phyloP scores from a whole-genome alignment of 805 yeast genomes.

The Kuraishia hungarica region DNA sequence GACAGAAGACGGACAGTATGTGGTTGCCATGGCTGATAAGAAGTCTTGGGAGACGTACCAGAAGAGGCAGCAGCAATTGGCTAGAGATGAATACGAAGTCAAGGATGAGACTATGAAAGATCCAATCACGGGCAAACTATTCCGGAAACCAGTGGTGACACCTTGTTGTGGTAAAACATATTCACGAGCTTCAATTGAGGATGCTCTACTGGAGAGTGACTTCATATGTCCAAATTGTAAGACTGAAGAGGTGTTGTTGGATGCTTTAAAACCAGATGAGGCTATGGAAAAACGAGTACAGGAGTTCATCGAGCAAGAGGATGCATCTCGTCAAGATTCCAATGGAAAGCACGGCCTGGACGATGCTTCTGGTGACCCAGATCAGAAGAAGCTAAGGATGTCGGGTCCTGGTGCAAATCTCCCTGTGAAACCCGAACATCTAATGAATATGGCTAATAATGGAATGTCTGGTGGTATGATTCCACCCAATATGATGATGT shows the following conservation, averaged over 20 bases:
- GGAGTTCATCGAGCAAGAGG: slow-evolving; percentile 31
- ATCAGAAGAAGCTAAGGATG: background rate
- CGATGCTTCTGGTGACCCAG: background rate
- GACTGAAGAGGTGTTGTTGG: slow-evolving; percentile 65
- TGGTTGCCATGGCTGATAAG: slow-evolving; percentile 90
- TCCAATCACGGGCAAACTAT: slow-evolving; percentile 58
- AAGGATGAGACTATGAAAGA: slow-evolving; percentile 59
- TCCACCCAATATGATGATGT: background rate
- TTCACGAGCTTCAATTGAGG: slow-evolving; percentile 57
- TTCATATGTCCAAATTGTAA: slow-evolving; percentile 88
- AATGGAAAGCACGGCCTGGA: background rate
- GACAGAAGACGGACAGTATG: slow-evolving; percentile 92
- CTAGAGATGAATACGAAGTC: slow-evolving; percentile 35
- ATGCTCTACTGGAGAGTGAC: slow-evolving; percentile 66
- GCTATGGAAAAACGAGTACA: slow-evolving; percentile 50
- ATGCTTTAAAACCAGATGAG: slow-evolving; percentile 54
- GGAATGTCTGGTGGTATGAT: background rate
- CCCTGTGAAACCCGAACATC: background rate
- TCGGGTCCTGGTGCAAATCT: background rate
- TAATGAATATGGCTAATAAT: background rate
- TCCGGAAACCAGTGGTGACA: slow-evolving; percentile 68
- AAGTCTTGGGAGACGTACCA: slow-evolving; percentile 87
- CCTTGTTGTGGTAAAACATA: slow-evolving; percentile 58
- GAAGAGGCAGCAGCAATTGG: slow-evolving; percentile 42
- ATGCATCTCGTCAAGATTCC: slow-evolving; percentile 4